Evolutionary conservation across 2,329 filamentous ascomycete species (phyloP).

Genomic region (Sporothrix curviconia): DNA sequence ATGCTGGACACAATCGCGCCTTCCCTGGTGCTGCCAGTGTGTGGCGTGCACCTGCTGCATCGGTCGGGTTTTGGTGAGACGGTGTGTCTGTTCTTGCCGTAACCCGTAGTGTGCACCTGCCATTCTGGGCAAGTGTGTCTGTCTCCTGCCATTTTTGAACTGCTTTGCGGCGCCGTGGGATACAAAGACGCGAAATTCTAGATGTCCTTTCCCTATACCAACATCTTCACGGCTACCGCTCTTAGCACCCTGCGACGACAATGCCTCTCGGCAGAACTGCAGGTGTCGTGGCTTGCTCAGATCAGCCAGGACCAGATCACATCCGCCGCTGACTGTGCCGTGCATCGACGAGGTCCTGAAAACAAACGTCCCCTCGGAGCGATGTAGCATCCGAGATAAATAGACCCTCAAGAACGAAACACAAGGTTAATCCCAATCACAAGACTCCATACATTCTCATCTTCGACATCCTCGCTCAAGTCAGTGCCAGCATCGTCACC

Average conservation of each 20-base stretch:
- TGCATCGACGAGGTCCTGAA: not conserved
- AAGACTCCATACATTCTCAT: too few relatives aligned
- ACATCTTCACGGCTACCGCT: not conserved
- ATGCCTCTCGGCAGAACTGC: conserved; percentile 5
- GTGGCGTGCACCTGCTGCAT: not conserved
- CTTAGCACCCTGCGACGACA: not conserved
- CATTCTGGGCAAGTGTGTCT: not conserved
- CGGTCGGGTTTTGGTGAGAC: not conserved
- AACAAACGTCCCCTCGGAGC: not conserved
- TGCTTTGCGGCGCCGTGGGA: not conserved
- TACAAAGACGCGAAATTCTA: not conserved
- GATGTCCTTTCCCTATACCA: not conserved
- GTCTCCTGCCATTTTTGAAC: not conserved
- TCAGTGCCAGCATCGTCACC: too few relatives aligned
- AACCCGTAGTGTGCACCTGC: not conserved
- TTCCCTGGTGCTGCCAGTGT: not conserved
- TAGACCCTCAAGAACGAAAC: too few relatives aligned
- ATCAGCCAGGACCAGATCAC: not conserved
- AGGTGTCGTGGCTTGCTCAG: not conserved
- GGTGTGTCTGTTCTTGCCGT: too few relatives aligned
- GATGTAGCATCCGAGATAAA: too few relatives aligned
- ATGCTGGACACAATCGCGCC: not conserved
- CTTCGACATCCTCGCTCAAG: too few relatives aligned
- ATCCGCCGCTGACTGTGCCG: not conserved
- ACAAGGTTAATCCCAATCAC: too few relatives aligned